Base-by-base conservation (phyloP, 768 basidiomycete species). In the Mrakia gelida region DNA sequence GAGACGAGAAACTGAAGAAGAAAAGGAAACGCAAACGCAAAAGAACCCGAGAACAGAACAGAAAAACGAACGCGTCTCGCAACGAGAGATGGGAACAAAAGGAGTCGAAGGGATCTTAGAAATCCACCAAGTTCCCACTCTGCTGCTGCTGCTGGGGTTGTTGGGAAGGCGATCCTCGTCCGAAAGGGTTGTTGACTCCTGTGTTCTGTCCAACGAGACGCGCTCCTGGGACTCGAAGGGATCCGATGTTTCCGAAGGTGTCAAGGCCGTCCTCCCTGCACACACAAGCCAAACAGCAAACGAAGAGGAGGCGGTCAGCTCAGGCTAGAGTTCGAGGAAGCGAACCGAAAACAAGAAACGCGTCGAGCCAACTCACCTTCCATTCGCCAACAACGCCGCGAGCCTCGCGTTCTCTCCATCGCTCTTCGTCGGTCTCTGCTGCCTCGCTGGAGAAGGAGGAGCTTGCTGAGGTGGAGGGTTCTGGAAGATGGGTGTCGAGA, bases 171-270 rank as follows among this genome's bases (percentile, higher is more conserved):
- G 56, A 59, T 13, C 54, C 65, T 10, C 62, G 63, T 41, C 84
- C 85, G 78, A 85, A 85, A 26, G 84, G 84, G 68, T 85, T 85
- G 76, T 84, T 84, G 6, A 73, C 80, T 6, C 82, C 83, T 21
- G 81, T 82, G 71, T 85, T 83, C 78, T 83, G 84, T 0, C 82
- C 76, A 11, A 83, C 82, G 75, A 83, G 32, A 23, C 82, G 71
- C 1, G 80, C 81, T 77, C 82, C 91, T 92, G 82, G 82, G 80
- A 85, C 87, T 79, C 95, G 89, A 80, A 96, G 83, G 73, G 86
- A 79, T 28, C 96, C 96, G 45, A 89, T 81, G 83, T 98, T 99
- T 72, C 96, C 96, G 82, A 98, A 98, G 74, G 96, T 96, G 85
- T 99, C 97, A 83, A 92, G 87, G 1, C 97, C 96, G 81, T 93